Evolutionary conservation across 257 asterid species (phyloP), one percentile per base, ranked within the genome.

Genomic region (Gardenia jasminoides): DNA sequence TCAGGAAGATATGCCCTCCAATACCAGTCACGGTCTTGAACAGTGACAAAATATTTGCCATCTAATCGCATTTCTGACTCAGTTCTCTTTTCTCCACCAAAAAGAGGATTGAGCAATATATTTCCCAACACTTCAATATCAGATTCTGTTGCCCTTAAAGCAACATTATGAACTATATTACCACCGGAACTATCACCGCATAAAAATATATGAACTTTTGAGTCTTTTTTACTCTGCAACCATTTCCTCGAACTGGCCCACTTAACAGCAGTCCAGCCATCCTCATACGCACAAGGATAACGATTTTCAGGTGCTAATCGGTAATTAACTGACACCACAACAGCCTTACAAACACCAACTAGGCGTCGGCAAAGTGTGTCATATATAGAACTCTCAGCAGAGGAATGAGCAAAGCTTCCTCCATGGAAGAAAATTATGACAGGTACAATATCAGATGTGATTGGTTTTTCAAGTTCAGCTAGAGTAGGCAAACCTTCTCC

Each of bases 151-250:
- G 88, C 86, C 77, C 79, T 66, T 0, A 73, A 58, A 3, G 86
- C 82, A n/a, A 85, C 88, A 54, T 85, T 86, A 67, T 85, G 88
- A 10, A 33, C 80, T 24, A 84, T 84, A 69, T 84, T 84, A 41
- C 87, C 87, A 19, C 87, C 87, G 9, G 87, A 84, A 79, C 87
- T 84, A 66, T 84, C 87, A 39, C 86, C 88, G 4, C 86, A 84
- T 74, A 85, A 70, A 81, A 82, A 83, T 19, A 83, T 81, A 46
- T 85, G 76, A 26, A 78, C 86, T 39, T 80, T 78, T 0, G 75
- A 79, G 12, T 83, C 86, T 3, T 70, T 75, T 56, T 84, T 86
- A 74, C 88, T 85, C 54, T 47, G 67, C 7, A 85, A 81, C 88
- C 88, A 85, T 10, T 72, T 20, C 61, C 85, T 82, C 1, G 88